These are phyloP conservation scores for Oryza glumipatula DNA, from an alignment of 176 grass and related monocot genomes.

Conservation along the genomic window DNA sequence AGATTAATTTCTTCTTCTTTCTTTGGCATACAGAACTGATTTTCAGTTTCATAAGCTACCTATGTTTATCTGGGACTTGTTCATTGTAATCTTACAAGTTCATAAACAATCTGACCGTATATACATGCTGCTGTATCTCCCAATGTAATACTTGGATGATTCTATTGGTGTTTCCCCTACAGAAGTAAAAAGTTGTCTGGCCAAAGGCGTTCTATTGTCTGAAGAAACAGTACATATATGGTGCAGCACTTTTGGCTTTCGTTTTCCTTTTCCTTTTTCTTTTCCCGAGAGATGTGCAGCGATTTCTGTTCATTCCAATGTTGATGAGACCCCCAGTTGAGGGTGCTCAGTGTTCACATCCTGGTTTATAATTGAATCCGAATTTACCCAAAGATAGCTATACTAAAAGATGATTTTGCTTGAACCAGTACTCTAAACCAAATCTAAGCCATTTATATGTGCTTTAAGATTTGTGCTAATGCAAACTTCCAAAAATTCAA, in stretches of 20 bases:
- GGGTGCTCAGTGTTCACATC: not conserved
- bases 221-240: not conserved
- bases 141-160: constrained; percentile 3
- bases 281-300: too few species aligned
- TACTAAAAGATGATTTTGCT: not conserved
- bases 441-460: not conserved
- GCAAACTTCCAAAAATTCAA: not conserved
- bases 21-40: not conserved
- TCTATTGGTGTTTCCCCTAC: not conserved
- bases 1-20: constrained; percentile 26
- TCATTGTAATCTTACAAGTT: constrained; percentile 38
- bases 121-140: constrained; percentile 21
- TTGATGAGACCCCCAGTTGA: not conserved
- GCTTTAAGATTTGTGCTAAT: not conserved
- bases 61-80: constrained; percentile 20
- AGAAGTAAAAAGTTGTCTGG: constrained; percentile 24
- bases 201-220: not conserved
- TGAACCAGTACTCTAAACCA: not conserved
- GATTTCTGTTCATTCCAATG: not conserved
- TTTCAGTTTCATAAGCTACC: constrained; percentile 22
- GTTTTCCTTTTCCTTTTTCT: too few species aligned
- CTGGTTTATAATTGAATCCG: not conserved
- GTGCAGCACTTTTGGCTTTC: not conserved
- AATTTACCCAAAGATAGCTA: not conserved
- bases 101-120: constrained; percentile 20